Evolutionary conservation across 2,329 filamentous ascomycete species (phyloP), one percentile per base, ranked within the genome.

Genomic region (Corinectria fuckeliana): DNA sequence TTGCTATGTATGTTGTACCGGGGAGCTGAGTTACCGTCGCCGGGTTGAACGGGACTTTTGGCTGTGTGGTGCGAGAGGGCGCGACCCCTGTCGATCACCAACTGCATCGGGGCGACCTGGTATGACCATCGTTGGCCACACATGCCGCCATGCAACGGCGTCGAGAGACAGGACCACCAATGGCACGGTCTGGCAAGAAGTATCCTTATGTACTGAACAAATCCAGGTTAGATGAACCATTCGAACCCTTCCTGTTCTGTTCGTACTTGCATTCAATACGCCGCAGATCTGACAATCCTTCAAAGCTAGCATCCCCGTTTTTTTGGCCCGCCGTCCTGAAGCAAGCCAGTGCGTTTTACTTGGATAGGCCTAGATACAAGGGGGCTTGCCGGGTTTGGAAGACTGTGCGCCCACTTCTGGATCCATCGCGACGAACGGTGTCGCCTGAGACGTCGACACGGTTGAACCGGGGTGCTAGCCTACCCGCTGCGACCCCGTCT

Each of bases 61-160:
- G 4, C 23, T 20, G 42, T 45, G 41, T 30, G 39, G 41, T 25
- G 44, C 50, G 11, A 53, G 30, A 45, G n/a, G 25, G n/a, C 25
- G 25, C 21, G 9, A 25, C 23, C 41, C 60, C 60, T 69, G 66
- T 39, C 62, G 64, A 68, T 67, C 66, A 56, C 38, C 36, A 32
- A 32, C 49, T 61, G 13, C 32, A 36, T 36, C 53, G 30, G 18
- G 64, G 45, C 45, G 34, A 42, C 11, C 32, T 47, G 48, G 32
- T 21, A 48, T 41, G 55, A 26, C 23, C 4, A 18, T 9, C 23
- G 10, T 16, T 4, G 23, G 25, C 5, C 13, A 20, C 13, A 30
- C n/a, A 20, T 11, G 42, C 42, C 42, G 42, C n/a, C n/a, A 13
- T 45, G 1, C 8, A 30, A n/a, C n/a, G n/a, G n/a, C n/a, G n/a